A percentile compares a stretch with the other conserved stretches of the same genome.
Conservation (phyloP, 805 yeast species). For the Zygotorulaspora sp. region DNA sequence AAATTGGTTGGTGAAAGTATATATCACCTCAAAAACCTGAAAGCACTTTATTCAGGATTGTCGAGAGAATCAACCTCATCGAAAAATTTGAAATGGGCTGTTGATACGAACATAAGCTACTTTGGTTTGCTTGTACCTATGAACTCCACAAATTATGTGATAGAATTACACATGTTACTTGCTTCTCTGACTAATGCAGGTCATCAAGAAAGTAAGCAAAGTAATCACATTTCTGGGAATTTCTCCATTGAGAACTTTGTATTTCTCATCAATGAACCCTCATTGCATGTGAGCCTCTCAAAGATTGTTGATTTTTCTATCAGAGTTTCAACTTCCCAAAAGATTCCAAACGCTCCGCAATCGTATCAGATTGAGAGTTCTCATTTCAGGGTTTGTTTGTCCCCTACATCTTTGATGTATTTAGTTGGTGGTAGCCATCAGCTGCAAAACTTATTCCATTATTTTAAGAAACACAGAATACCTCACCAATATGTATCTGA, state of each 20-base stretch:
- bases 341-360: slow-evolving; percentile 31
- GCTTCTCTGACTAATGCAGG: slow-evolving; percentile 19
- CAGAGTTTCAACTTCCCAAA: slow-evolving; percentile 41
- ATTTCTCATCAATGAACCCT: slow-evolving; percentile 29
- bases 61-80: background rate
- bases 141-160: slow-evolving; percentile 25
- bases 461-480: slow-evolving; percentile 20
- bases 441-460: slow-evolving; percentile 12
- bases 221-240: slow-evolving; percentile 22
- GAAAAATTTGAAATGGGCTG: slow-evolving; percentile 15
- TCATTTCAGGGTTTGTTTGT: slow-evolving; percentile 53
- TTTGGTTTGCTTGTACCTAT: slow-evolving; percentile 31
- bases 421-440: slow-evolving; percentile 34
- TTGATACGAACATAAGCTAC: slow-evolving; percentile 25
- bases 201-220: slow-evolving; percentile 1
- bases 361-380: slow-evolving; percentile 56
- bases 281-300: slow-evolving; percentile 38
- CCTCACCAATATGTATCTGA: slow-evolving; percentile 5
- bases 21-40: slow-evolving; percentile 13
- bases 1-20: slow-evolving; percentile 23
- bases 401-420: slow-evolving; percentile 46
- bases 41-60: slow-evolving; percentile 4
- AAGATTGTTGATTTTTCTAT: slow-evolving; percentile 45
- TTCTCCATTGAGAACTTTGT: slow-evolving; percentile 29
- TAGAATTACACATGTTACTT: slow-evolving; percentile 26